Evolutionary conservation across 2,329 filamentous ascomycete species (phyloP).

Genomic region (Akanthomyces dipterigenus): DNA sequence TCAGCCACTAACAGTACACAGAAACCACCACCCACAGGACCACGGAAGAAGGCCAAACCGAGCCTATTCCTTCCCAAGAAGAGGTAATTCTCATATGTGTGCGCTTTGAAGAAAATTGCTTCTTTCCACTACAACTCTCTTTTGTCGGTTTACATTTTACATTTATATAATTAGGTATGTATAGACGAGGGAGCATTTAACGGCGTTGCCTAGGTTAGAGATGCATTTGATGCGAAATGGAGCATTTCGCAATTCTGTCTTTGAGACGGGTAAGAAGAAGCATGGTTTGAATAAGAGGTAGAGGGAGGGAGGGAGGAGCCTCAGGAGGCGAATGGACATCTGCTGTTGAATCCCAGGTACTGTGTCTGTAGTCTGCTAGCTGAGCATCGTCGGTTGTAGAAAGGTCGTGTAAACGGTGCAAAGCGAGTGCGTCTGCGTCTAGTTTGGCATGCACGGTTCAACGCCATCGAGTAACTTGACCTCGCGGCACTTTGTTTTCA

Average conservation of each 20-base stretch:
- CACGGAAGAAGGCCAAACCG: constrained; percentile 33
- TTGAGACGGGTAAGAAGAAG: neutral
- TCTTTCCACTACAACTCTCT: neutral
- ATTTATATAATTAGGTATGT: neutral
- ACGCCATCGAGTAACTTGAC: neutral
- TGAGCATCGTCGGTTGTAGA: neutral
- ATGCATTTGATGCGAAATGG: neutral
- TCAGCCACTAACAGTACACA: constrained; percentile 13
- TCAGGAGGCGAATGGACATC: neutral
- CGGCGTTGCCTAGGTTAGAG: neutral
- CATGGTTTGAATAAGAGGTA: neutral
- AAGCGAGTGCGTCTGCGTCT: neutral
- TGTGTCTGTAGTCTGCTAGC: neutral
- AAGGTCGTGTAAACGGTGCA: neutral
- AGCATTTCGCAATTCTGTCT: neutral
- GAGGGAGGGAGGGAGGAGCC: neutral
- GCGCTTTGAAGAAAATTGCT: neutral
- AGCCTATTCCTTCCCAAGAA: constrained; percentile 40
- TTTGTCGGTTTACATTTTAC: neutral
- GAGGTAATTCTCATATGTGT: constrained; percentile 15
- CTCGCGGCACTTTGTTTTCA: neutral
- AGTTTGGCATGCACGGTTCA: neutral
- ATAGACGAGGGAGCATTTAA: neutral
- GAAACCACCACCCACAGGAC: constrained; percentile 19
- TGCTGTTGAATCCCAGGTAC: neutral